These are phyloP conservation scores for Bryopsis sp. DNA, from an alignment of 139 green algal species.

Conservation along the genomic window DNA sequence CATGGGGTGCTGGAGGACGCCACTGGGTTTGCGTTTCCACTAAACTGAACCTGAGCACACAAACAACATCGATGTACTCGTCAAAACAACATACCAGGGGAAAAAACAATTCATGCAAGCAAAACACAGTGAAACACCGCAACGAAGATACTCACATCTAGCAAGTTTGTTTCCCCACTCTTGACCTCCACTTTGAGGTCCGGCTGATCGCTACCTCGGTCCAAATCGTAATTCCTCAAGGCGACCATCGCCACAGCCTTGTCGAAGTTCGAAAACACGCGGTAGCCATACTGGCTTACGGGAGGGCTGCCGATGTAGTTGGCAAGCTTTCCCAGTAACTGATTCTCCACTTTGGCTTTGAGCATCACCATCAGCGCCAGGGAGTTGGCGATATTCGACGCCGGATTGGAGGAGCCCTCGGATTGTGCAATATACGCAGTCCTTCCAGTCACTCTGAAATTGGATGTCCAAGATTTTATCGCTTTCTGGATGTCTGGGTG, in stretches of 20 bases:
- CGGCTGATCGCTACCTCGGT: background rate
- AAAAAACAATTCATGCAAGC: background rate
- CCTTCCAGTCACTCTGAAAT: conserved; percentile 30
- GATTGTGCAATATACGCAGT: conserved; percentile 38
- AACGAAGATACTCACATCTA: background rate
- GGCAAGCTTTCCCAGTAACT: conserved; percentile 27
- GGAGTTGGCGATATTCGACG: conserved; percentile 18
- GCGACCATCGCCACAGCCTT: conserved; percentile 21
- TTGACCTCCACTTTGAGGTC: conserved; percentile 11
- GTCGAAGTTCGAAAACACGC: background rate
- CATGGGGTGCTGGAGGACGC: conserved; percentile 14
- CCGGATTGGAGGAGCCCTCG: conserved; percentile 16
- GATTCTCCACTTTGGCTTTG: background rate
- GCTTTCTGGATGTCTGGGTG: background rate
- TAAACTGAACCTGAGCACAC: background rate
- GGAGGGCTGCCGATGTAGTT: conserved; percentile 21
- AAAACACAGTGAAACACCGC: background rate
- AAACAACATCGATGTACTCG: too few species aligned
- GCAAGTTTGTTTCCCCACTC: background rate
- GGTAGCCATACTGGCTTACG: conserved; percentile 14
- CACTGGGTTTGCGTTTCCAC: too few species aligned
- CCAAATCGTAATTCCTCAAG: conserved; percentile 28
- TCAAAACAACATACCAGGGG: too few species aligned
- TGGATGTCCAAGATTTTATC: conserved; percentile 5
- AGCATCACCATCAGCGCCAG: conserved; percentile 23